Evolutionary conservation across 495 filamentous ascomycete species (phyloP).

Genomic region (Tirmania nivea): DNA sequence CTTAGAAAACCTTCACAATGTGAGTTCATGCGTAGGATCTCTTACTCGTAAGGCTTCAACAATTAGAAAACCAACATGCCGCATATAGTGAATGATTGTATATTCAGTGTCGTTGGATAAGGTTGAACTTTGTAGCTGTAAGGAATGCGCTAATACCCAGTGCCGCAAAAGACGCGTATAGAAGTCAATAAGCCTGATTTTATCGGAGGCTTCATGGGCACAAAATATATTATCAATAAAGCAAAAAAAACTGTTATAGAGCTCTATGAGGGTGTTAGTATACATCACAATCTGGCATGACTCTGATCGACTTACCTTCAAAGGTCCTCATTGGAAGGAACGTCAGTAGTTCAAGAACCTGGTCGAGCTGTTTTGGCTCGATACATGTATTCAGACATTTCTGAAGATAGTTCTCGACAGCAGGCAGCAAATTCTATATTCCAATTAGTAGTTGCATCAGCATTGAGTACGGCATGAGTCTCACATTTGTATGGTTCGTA

Average conservation of each 20-base stretch:
- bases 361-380: slow-evolving; percentile 34
- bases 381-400: slow-evolving; percentile 46
- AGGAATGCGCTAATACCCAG: slow-evolving; percentile 33
- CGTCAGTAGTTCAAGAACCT: slow-evolving; percentile 42
- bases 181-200: slow-evolving; percentile 34
- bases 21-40: neutral
- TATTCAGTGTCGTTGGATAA: too few species aligned
- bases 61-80: too few species aligned
- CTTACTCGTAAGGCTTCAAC: neutral
- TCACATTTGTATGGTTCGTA: slow-evolving; percentile 34
- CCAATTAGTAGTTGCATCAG: too few species aligned
- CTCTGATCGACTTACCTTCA: slow-evolving; percentile 23
- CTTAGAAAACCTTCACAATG: neutral
- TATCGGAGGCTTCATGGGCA: slow-evolving; percentile 22
- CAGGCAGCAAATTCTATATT: slow-evolving; percentile 35
- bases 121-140: neutral
- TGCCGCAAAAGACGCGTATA: slow-evolving; percentile 47
- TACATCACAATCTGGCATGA: slow-evolving; percentile 24
- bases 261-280: slow-evolving; percentile 26
- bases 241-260: slow-evolving; percentile 36
- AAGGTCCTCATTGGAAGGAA: slow-evolving; percentile 40
- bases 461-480: too few species aligned
- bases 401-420: slow-evolving; percentile 40
- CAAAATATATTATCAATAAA: slow-evolving; percentile 27
- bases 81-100: too few species aligned